These are phyloP conservation scores for Dovyalis caffra DNA, from an alignment of 345 rosid species.

Conservation along the genomic window DNA sequence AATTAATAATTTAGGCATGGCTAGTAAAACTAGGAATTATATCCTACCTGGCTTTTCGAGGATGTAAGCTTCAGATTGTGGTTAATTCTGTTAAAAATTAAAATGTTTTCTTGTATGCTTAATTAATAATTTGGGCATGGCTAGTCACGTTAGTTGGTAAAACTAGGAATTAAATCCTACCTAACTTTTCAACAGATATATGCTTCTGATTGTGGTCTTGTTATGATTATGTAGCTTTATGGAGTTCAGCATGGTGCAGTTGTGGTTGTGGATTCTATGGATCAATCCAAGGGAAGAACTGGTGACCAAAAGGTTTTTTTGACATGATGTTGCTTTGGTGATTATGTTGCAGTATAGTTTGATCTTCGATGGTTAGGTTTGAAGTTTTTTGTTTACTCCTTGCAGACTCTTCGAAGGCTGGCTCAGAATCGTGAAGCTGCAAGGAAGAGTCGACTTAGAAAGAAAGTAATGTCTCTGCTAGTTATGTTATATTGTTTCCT, in stretches of 20 bases:
- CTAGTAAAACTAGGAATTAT: neutral
- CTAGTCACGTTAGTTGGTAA: neutral
- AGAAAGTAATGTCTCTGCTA: conserved; percentile 52
- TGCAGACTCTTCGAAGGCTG: conserved; percentile 70
- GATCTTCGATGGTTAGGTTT: neutral
- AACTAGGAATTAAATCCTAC: neutral
- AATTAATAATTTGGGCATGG: neutral
- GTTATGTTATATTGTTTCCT: neutral
- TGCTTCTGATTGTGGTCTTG: neutral
- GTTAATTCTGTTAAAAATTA: too few relatives aligned
- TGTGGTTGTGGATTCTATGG: conserved; percentile 52
- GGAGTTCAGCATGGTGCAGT: conserved; percentile 46
- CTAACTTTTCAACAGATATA: neutral
- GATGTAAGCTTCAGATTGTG: neutral
- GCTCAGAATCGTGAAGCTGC: conserved; percentile 99
- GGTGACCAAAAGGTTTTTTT: conserved; percentile 67
- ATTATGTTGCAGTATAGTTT: neutral
- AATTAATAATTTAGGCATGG: neutral
- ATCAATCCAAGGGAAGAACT: conserved; percentile 51
- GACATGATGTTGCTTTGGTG: neutral
- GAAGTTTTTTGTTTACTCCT: neutral
- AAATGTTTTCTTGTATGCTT: too few relatives aligned
- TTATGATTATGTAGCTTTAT: conserved; percentile 35
- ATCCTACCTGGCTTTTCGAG: neutral
- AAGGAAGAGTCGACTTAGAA: conserved; percentile 84